These are phyloP conservation scores for Ophiostoma novo-ulmi DNA, from an alignment of 2,329 filamentous ascomycete species.

Conservation along the genomic window DNA sequence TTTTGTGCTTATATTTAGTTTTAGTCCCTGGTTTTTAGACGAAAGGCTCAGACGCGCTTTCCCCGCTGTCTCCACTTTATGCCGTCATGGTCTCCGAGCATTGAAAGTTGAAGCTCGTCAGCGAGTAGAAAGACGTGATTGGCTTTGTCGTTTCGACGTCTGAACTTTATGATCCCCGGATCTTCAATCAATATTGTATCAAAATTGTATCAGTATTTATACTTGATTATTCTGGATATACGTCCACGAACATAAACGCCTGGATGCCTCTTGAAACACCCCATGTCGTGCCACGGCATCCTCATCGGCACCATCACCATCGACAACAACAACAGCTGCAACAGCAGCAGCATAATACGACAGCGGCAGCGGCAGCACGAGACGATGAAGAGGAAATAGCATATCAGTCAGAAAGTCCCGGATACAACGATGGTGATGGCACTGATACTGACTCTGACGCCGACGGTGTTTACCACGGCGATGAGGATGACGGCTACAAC, in stretches of 20 bases:
- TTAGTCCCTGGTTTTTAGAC: not conserved
- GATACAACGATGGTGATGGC: not conserved
- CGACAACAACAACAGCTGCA: not conserved
- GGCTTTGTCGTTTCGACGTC: too few species aligned
- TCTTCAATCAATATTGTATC: too few species aligned
- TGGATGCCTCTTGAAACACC: conserved; percentile 21
- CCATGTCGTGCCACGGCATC: conserved; percentile 17
- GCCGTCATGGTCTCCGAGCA: not conserved
- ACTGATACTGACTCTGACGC: not conserved
- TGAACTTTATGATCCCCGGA: too few species aligned
- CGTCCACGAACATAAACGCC: not conserved
- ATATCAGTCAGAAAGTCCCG: not conserved
- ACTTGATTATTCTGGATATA: not conserved
- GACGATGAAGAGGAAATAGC: conserved; percentile 18
- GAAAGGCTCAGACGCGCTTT: not conserved
- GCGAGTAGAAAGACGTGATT: conserved; percentile 19
- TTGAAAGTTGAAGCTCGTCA: conserved; percentile 7
- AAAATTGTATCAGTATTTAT: not conserved
- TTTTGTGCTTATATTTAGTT: not conserved
- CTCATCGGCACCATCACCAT: conserved; percentile 2
- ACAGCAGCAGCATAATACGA: not conserved
- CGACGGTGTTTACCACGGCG: not conserved
- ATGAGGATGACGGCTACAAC: conserved; percentile 1
- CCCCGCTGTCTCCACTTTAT: conserved; percentile 13
- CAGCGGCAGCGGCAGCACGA: not conserved